Conservation (phyloP, 257 asterid species). For the Capsicum pubescens region DNA sequence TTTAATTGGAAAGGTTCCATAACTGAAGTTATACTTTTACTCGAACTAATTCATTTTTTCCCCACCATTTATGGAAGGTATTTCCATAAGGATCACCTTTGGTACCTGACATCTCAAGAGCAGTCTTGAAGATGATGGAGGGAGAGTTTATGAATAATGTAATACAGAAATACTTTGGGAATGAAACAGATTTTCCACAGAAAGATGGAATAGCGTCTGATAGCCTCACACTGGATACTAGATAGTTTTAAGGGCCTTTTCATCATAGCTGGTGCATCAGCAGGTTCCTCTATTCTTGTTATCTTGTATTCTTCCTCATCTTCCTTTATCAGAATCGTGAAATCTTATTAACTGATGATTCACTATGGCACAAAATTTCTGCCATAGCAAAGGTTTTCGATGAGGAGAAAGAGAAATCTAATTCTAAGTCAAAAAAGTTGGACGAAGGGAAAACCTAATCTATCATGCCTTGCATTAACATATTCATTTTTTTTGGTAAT, state of each 20-base stretch:
- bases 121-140: constrained; percentile 41
- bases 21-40: background rate
- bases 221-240: constrained; percentile 32
- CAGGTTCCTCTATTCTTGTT: constrained; percentile 40
- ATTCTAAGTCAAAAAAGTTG: background rate
- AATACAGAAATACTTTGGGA: constrained; percentile 39
- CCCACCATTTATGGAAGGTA: constrained; percentile 35
- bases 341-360: constrained; percentile 38
- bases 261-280: constrained; percentile 43
- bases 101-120: constrained; percentile 48
- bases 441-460: background rate
- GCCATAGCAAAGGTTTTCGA: constrained; percentile 43
- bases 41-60: background rate
- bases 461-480: too few relatives aligned
- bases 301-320: constrained; percentile 36
- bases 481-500: too few relatives aligned
- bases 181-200: constrained; percentile 27
- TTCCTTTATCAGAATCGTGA: constrained; percentile 45
- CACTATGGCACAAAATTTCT: constrained; percentile 42
- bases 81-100: constrained; percentile 57
- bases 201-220: constrained; percentile 29
- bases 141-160: constrained; percentile 36
- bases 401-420: constrained; percentile 33
- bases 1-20: background rate
- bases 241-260: constrained; percentile 50